Conservation (phyloP, 495 filamentous ascomycete species). For the Chaetomium cochliodes region DNA sequence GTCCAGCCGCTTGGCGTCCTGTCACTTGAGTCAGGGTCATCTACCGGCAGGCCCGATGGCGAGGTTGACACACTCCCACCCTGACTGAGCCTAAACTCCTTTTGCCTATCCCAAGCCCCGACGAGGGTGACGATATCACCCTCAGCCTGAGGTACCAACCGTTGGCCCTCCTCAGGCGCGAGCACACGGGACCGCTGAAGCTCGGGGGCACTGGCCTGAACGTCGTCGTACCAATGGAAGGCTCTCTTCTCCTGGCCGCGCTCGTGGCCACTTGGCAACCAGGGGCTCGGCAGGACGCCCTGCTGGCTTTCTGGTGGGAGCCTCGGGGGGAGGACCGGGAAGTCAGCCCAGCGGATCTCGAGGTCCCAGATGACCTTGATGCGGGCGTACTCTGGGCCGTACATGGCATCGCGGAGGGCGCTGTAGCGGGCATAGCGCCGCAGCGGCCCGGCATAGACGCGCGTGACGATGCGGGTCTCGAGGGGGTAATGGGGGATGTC, state of each 20-base stretch:
- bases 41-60: slow-evolving; percentile 18
- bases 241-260: slow-evolving; percentile 31
- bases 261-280: slow-evolving; percentile 40
- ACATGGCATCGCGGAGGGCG: slow-evolving; percentile 45
- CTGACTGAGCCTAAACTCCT: slow-evolving; percentile 36
- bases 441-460: slow-evolving; percentile 47
- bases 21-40: slow-evolving; percentile 25
- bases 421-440: slow-evolving; percentile 46
- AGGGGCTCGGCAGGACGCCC: slow-evolving; percentile 41
- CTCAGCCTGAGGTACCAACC: slow-evolving; percentile 35
- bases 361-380: slow-evolving; percentile 43
- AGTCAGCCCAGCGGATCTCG: slow-evolving; percentile 41
- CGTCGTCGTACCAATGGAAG: slow-evolving; percentile 35
- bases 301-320: slow-evolving; percentile 26
- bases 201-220: slow-evolving; percentile 20
- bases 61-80: slow-evolving; percentile 34
- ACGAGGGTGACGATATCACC: slow-evolving; percentile 37
- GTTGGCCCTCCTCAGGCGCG: slow-evolving; percentile 24
- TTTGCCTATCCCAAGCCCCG: slow-evolving; percentile 42
- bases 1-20: slow-evolving; percentile 40
- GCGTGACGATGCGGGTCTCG: slow-evolving; percentile 47
- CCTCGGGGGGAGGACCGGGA: slow-evolving; percentile 42
- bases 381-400: slow-evolving; percentile 41
- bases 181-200: slow-evolving; percentile 32
- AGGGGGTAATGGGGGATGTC: slow-evolving; percentile 46